Base-by-base conservation (phyloP, 177 flowering plant species). In the Vitis hybrid region DNA sequence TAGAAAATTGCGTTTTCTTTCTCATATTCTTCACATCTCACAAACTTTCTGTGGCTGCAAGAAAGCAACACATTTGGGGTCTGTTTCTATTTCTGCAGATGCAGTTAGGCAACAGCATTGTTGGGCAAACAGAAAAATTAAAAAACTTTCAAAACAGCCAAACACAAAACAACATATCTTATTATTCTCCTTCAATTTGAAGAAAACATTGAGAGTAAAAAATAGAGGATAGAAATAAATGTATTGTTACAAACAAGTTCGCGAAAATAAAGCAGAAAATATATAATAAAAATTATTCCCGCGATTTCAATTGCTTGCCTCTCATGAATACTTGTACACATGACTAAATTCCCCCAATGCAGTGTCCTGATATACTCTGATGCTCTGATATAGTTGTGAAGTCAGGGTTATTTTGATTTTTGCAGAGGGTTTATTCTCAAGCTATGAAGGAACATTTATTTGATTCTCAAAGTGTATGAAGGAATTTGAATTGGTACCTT, bases 401-500 rank as follows among this genome's bases (percentile, higher is more conserved):
- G 57, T n/a, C 62, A 9, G 4, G 1, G 53, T 50, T 20, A 11
- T 5, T 47, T 60, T 22, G 18, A 15, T 44, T 53, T 38, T 38
- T 38, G 47, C 47, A 38, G 47, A 38, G 47, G 47, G 47, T 38
- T 54, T 54, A 54, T 15, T 14, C 58, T 54, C 17, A 54, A 54
- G 15, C 0, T 54, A 14, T 3, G 58, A 54, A 14, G 58, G 57
- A 17, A 54, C 11, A 62, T 50, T 62, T 50, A 61, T 61, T 61
- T 60, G 11, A 28, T 2, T 61, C 13, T 7, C 12, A 20, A 11
- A 44, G 55, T 2, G 19, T 12, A 17, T 1, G 22, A 24, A 54
- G 59, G 44, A 59, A 28, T 49, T 59, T 24, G 69, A 15, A 51
- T 2, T 56, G 7, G 4, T 61, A 71, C 68, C 74, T 61, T 67